These are phyloP conservation scores for Gastrolobium villosum DNA, from an alignment of 306 rosid genomes.

Conservation along the genomic window DNA sequence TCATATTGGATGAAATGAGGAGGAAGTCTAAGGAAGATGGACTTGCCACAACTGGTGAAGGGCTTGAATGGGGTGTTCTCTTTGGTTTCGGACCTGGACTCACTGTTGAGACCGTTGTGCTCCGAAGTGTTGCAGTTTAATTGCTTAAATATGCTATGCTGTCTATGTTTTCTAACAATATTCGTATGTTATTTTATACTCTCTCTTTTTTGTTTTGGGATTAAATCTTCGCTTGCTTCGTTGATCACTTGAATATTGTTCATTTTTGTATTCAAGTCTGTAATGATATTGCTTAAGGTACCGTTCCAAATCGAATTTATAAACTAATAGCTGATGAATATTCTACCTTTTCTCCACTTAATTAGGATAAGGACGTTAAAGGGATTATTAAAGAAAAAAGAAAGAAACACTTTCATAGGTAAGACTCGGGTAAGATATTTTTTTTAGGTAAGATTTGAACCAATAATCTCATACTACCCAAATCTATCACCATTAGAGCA, in stretches of 20 bases:
- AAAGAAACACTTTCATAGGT: not conserved
- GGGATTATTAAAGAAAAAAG: constrained; percentile 1
- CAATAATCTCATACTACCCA: no score
- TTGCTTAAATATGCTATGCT: not conserved
- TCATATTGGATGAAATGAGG: constrained; percentile 46
- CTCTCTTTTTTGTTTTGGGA: not conserved
- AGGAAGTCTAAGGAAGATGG: constrained; percentile 40
- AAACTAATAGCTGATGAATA: not conserved
- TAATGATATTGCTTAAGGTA: constrained; percentile 11
- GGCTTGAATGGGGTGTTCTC: constrained; percentile 53
- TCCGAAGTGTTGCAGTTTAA: constrained; percentile 41
- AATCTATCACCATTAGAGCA: no score
- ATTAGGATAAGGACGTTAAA: not conserved
- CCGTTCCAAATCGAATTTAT: constrained; percentile 5
- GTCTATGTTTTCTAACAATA: not conserved
- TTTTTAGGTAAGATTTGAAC: no score
- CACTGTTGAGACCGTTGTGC: constrained; percentile 48
- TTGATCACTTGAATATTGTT: constrained; percentile 23
- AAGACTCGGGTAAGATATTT: not conserved
- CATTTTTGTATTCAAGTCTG: not conserved
- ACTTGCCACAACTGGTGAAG: constrained; percentile 51
- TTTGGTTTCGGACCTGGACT: constrained; percentile 52
- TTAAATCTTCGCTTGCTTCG: constrained; percentile 10
- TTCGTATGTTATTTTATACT: not conserved
- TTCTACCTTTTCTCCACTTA: not conserved